Evolutionary conservation across 2,329 filamentous ascomycete species (phyloP).

Genomic region (Ophiostoma perfectum): DNA sequence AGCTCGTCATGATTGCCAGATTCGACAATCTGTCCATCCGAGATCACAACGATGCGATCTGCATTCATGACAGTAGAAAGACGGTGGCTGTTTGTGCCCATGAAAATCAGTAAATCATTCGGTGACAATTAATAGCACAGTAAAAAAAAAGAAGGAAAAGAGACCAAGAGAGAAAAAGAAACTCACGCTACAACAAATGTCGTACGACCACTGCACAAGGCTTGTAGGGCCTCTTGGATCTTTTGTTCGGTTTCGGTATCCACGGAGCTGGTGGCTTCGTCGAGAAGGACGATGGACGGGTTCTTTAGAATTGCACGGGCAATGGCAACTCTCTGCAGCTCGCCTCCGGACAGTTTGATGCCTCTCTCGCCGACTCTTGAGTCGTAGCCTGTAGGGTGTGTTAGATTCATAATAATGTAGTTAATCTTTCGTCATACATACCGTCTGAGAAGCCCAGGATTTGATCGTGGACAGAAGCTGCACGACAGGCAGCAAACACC

Average conservation of each 20-base stretch:
- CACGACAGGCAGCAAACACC: constrained; percentile 49
- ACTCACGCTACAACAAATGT: constrained; percentile 61
- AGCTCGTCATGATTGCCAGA: constrained; percentile 57
- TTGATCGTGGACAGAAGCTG: constrained; percentile 54
- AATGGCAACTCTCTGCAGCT: constrained; percentile 62
- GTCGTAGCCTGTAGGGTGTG: constrained; percentile 38
- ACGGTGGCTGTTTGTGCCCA: constrained; percentile 46
- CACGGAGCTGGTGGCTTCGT: constrained; percentile 74
- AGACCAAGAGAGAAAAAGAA: background rate
- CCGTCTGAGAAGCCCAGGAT: constrained; percentile 50
- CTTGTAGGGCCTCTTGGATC: constrained; percentile 57
- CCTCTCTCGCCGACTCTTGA: constrained; percentile 49
- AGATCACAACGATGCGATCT: constrained; percentile 61
- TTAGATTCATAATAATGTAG: background rate
- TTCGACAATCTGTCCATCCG: constrained; percentile 58
- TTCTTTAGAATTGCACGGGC: constrained; percentile 67
- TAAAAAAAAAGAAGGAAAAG: too few relatives aligned
- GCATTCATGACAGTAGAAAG: constrained; percentile 67
- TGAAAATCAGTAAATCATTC: background rate
- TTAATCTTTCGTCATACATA: constrained; percentile 24
- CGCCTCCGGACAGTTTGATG: constrained; percentile 59
- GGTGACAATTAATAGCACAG: background rate
- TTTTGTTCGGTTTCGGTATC: constrained; percentile 64
- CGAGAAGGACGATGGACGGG: constrained; percentile 69
- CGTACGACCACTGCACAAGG: constrained; percentile 55